These are phyloP conservation scores for Chaetomiaceae sp. DNA, from an alignment of 2,329 filamentous ascomycete genomes.

Conservation along the genomic window DNA sequence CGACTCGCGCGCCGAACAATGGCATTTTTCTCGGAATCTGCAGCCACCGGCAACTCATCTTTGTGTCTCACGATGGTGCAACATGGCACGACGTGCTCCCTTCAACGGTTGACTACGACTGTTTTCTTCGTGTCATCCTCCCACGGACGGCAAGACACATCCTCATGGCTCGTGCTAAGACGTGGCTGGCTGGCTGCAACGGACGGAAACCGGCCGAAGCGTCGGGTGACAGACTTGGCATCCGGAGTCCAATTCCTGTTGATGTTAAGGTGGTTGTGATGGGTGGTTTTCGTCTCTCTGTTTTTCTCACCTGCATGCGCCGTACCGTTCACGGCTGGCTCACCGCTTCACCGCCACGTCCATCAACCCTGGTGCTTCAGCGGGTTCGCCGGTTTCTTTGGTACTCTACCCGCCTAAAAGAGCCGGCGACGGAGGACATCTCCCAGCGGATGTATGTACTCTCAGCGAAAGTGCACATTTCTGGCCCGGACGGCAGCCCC, in stretches of 20 bases:
- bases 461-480: too few relatives aligned
- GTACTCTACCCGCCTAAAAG: too few relatives aligned
- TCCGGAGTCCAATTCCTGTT: not conserved
- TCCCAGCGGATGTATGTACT: too few relatives aligned
- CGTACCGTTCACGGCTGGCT: too few relatives aligned
- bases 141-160: not conserved
- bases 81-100: constrained; percentile 2
- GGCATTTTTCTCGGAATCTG: not conserved
- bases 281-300: not conserved
- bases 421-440: too few relatives aligned
- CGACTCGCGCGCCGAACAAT: not conserved
- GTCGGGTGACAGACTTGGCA: not conserved
- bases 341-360: not conserved
- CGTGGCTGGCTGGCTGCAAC: not conserved
- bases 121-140: constrained; percentile 1
- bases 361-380: too few relatives aligned
- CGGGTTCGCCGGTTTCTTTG: too few relatives aligned
- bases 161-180: not conserved
- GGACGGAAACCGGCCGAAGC: not conserved
- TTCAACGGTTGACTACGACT: constrained; percentile 4
- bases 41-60: not conserved
- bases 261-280: not conserved
- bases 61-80: not conserved
- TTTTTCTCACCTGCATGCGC: not conserved
- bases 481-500: too few relatives aligned